Evolutionary conservation across 116 monocot species (phyloP).

Genomic region (Papilionanthe hybrid): DNA sequence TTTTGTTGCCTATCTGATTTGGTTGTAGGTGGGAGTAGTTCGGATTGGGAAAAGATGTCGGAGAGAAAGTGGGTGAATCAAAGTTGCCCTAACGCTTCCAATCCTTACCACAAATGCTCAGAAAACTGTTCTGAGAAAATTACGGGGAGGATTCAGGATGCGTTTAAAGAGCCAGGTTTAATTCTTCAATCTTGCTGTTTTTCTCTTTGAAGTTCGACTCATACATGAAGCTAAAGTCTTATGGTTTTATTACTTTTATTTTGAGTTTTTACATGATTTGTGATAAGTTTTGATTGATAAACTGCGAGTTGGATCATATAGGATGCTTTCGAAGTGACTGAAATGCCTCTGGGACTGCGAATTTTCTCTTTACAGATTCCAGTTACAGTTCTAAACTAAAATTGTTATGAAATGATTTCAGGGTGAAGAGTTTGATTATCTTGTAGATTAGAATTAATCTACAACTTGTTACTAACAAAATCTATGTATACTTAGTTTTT

Average conservation of each 20-base stretch:
- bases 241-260: neutral
- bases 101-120: conserved; percentile 12
- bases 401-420: no score
- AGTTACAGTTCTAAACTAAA: no score
- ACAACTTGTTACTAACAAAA: no score
- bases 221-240: neutral
- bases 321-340: no score
- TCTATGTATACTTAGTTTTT: no score
- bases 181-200: neutral
- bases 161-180: conserved; percentile 2
- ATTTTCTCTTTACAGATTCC: no score
- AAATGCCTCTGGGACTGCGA: no score
- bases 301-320: neutral
- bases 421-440: no score
- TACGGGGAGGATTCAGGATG: neutral
- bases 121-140: conserved; percentile 11
- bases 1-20: neutral
- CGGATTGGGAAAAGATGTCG: conserved; percentile 2
- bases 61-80: neutral
- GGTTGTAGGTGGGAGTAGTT: neutral
- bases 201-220: neutral
- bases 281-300: neutral
- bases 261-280: neutral
- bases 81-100: conserved; percentile 10
- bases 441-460: no score